Conservation (phyloP, 2,329 filamentous ascomycete genomes). For the Sporothrix phasma region DNA sequence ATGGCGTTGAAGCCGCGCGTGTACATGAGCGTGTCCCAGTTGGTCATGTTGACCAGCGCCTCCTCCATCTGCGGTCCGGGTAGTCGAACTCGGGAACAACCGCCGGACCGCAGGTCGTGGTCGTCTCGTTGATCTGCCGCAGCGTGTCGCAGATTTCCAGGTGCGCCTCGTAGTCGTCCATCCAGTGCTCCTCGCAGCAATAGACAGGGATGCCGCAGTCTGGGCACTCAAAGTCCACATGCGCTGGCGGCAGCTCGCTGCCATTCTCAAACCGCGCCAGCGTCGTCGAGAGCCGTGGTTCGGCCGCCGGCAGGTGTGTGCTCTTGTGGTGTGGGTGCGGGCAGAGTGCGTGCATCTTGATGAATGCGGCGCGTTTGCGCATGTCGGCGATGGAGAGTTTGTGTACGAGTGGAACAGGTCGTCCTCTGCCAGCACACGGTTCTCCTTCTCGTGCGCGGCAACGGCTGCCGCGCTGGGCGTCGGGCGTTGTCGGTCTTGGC, state of each 20-base stretch:
- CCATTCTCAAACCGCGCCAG: slow-evolving; percentile 30
- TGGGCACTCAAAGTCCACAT: slow-evolving; percentile 89
- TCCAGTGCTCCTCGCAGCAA: slow-evolving; percentile 91
- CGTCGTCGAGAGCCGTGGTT: slow-evolving; percentile 14
- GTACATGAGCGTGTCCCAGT: slow-evolving; percentile 96
- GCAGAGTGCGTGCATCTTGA: slow-evolving; percentile 87
- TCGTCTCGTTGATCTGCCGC: slow-evolving; percentile 96
- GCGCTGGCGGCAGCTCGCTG: slow-evolving; percentile 52
- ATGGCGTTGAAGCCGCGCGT: slow-evolving; percentile 85
- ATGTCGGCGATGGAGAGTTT: slow-evolving; percentile 84
- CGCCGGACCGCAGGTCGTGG: slow-evolving; percentile 87
- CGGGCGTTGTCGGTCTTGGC: slow-evolving; percentile 6
- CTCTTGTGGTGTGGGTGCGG: slow-evolving; percentile 75
- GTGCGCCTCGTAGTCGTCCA: slow-evolving; percentile 88
- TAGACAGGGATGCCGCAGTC: slow-evolving; percentile 92
- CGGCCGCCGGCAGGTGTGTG: slow-evolving; percentile 47
- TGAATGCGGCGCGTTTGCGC: slow-evolving; percentile 76
- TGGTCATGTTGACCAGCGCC: slow-evolving; percentile 90
- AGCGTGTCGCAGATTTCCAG: slow-evolving; percentile 86
- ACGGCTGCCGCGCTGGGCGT: not conserved
- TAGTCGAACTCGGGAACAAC: slow-evolving; percentile 90
- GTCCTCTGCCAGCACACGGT: slow-evolving; percentile 49
- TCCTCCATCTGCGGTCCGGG: slow-evolving; percentile 86
- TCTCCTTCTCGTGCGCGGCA: slow-evolving; percentile 19
- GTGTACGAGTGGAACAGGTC: slow-evolving; percentile 92